Conservation (phyloP, 208 protist genomes). For the Entamoeba invadens region DNA sequence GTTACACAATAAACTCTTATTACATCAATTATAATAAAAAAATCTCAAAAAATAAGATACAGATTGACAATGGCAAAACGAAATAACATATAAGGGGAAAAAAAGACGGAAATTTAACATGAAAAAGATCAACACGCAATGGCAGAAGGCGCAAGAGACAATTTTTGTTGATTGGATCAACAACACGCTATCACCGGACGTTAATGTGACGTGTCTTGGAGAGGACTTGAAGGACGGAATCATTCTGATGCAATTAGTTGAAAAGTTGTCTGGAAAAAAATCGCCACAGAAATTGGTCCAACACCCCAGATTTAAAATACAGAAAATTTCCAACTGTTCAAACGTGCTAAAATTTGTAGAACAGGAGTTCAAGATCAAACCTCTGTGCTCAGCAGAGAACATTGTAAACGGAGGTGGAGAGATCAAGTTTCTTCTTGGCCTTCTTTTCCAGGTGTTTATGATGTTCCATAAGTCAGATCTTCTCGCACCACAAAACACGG, state of each 20-base stretch:
- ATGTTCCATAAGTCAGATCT: background rate
- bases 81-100: too few relatives aligned
- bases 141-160: background rate
- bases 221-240: background rate
- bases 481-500: background rate
- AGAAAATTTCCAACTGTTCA: background rate
- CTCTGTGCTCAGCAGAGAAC: background rate
- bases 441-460: background rate
- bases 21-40: too few relatives aligned
- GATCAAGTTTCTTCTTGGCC: background rate
- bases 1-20: too few relatives aligned
- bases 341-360: background rate
- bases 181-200: background rate
- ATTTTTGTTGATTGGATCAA: background rate
- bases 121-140: background rate
- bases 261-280: background rate
- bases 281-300: background rate
- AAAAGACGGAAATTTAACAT: too few relatives aligned
- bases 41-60: too few relatives aligned
- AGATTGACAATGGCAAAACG: too few relatives aligned
- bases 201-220: background rate
- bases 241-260: background rate
- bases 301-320: background rate
- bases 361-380: background rate
- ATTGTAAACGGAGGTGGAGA: background rate